Evolutionary conservation across 2,329 filamentous ascomycete species (phyloP).

Genomic region (Aspergillus sp.): DNA sequence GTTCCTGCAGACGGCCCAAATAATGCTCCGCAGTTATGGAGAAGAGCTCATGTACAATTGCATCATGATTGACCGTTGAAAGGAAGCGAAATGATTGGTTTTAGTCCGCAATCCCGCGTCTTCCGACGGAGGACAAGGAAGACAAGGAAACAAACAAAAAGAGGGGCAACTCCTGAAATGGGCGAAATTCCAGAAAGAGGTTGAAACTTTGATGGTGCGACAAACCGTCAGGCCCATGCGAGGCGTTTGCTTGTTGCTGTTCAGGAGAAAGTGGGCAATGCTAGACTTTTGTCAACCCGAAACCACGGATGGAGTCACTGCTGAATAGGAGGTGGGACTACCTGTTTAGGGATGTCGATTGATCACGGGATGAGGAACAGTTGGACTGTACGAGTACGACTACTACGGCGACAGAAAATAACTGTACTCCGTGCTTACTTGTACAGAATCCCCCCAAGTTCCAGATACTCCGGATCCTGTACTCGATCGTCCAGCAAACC

Average conservation of each 20-base stretch:
- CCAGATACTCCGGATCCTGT: no score
- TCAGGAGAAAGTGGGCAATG: background rate
- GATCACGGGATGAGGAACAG: background rate
- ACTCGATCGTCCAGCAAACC: background rate
- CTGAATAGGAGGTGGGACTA: background rate
- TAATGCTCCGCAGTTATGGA: background rate
- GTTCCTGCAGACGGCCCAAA: background rate
- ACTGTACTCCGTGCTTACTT: background rate
- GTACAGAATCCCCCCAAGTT: background rate
- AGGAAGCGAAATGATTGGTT: background rate
- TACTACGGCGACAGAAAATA: background rate
- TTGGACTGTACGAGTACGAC: background rate
- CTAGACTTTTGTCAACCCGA: background rate
- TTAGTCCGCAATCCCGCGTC: background rate
- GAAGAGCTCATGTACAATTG: background rate
- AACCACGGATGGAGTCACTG: background rate
- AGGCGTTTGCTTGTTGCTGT: background rate
- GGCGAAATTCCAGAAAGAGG: slow-evolving; percentile 1
- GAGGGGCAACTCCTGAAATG: background rate
- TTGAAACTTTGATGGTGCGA: background rate
- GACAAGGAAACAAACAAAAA: background rate
- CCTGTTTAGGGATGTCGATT: background rate
- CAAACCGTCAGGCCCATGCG: background rate
- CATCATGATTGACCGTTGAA: background rate
- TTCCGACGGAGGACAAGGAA: background rate